Base-by-base conservation (phyloP, 192 early-diverging fungal species). In the Linnemannia elongata region DNA sequence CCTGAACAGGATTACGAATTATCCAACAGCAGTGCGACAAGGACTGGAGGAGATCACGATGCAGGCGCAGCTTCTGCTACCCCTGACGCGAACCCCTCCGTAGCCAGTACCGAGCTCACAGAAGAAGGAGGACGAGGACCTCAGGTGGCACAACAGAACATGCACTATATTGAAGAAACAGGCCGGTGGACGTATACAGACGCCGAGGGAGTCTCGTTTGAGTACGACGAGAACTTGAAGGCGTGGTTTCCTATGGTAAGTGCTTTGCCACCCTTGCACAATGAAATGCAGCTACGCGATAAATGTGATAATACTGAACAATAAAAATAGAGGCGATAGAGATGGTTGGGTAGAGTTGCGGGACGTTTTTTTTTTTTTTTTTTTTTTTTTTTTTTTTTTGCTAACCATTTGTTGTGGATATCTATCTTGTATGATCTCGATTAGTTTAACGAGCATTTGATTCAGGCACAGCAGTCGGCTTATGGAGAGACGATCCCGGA, bases 161-260 rank as follows among this genome's bases (percentile, higher is more conserved):
- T 83, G 87, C 90, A 92, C 20, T 90, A 91, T 63, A 90, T 94
- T 30, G 93, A 95, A 75, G 95, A 96, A 66, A 94, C 95, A 3
- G 94, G 92, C 6, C 93, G 94, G 75, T 96, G 96, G 90, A 92
- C 95, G 2, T 97, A 93, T 69, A 94, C 92, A n/a, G 94, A 93
- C 63, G 94, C 94, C 5, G 95, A 97, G 74, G 95, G 93, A 9
- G 77, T 96, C n/a, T 90, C 94, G 42, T 98, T 95, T 69, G 96
- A 98, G 73, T 98, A 93, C 87, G 96, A 98, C 78, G 90, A 93
- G 27, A 89, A 89, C n/a, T 89, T 93, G 79, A 89, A 92, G 45
- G 96, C 96, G 1, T 98, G 97, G 97, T 98, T 97, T 91, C 97
- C 97, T 5, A 95, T 96, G 94, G 94, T 96, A 78, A 70, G 55